phyloP scores from a whole-genome alignment of 2,329 filamentous ascomycete genomes.

The Penicillium brevicompactum region DNA sequence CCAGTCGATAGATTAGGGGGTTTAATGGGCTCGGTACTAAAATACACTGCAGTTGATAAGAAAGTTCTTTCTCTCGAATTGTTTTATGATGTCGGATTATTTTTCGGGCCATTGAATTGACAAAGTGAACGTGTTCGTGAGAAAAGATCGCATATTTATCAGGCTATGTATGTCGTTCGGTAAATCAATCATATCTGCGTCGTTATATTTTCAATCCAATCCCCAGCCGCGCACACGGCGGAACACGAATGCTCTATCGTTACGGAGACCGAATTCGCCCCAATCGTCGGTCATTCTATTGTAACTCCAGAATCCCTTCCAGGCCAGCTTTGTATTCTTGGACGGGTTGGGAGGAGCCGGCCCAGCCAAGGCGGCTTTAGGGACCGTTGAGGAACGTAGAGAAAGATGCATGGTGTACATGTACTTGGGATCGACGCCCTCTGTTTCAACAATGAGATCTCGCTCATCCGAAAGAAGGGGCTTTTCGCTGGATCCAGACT shows the following conservation, averaged over 20 bases:
- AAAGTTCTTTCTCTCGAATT: no score
- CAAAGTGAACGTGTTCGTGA: background rate
- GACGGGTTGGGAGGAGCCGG: slow-evolving; percentile 44
- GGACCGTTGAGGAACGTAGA: slow-evolving; percentile 61
- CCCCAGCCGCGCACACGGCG: slow-evolving; percentile 64
- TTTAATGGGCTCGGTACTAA: no score
- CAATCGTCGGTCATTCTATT: slow-evolving; percentile 88
- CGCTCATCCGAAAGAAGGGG: slow-evolving; percentile 42
- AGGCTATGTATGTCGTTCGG: slow-evolving; percentile 1
- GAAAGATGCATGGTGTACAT: slow-evolving; percentile 79
- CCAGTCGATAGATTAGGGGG: no score
- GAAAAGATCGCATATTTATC: background rate
- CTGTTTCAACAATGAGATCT: slow-evolving; percentile 80
- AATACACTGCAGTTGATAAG: no score
- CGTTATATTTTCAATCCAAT: slow-evolving; percentile 33
- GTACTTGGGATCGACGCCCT: slow-evolving; percentile 77
- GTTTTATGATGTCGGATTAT: no score
- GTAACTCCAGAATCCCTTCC: slow-evolving; percentile 90
- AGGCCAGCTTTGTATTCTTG: slow-evolving; percentile 82
- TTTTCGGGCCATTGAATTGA: background rate
- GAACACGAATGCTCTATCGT: slow-evolving; percentile 64
- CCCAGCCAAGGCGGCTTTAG: slow-evolving; percentile 48
- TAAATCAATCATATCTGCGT: slow-evolving; percentile 1
- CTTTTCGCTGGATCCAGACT: slow-evolving; percentile 35
- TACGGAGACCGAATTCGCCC: slow-evolving; percentile 73